These are phyloP conservation scores for Trichophyton verrucosum DNA, from an alignment of 2,329 filamentous ascomycete species.

Conservation along the genomic window DNA sequence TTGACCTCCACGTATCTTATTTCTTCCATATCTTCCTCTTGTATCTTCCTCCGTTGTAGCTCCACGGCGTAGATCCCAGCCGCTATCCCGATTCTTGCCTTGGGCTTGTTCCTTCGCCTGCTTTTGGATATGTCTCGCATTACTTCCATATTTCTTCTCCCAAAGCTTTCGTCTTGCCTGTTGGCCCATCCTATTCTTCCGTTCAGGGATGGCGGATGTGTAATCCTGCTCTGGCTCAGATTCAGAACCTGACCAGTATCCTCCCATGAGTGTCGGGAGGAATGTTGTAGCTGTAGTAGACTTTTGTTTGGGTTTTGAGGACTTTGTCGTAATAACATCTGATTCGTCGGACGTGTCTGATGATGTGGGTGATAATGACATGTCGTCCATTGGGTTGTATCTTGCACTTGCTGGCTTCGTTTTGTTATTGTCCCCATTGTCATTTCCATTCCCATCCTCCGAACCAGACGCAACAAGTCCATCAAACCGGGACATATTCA, in stretches of 20 bases:
- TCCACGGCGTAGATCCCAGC: constrained; percentile 48
- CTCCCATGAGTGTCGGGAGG: constrained; percentile 48
- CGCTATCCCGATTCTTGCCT: constrained; percentile 34
- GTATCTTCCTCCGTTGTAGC: constrained; percentile 30
- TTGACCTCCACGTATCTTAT: background rate
- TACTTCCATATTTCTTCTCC: constrained; percentile 49
- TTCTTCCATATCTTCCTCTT: constrained; percentile 17
- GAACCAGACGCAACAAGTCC: constrained; percentile 24
- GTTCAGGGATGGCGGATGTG: constrained; percentile 27
- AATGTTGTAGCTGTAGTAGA: constrained; percentile 38
- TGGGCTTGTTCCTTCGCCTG: constrained; percentile 19
- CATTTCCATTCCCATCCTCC: constrained; percentile 13
- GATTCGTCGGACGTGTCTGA: constrained; percentile 20
- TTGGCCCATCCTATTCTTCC: constrained; percentile 52
- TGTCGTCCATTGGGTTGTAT: constrained; percentile 14
- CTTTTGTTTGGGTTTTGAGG: constrained; percentile 15
- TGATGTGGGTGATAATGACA: constrained; percentile 26
- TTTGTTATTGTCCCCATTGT: constrained; percentile 10
- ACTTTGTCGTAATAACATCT: constrained; percentile 12
- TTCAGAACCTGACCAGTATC: constrained; percentile 52
- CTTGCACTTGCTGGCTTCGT: background rate
- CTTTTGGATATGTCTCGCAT: constrained; percentile 46
- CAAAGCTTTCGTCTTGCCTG: constrained; percentile 48
- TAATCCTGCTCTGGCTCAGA: constrained; percentile 41
- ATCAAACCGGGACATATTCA: constrained; percentile 21